Evolutionary conservation across 225 moss, liverwort and hornwort species (phyloP).

Genomic region (Physcomitrellopsis africana): DNA sequence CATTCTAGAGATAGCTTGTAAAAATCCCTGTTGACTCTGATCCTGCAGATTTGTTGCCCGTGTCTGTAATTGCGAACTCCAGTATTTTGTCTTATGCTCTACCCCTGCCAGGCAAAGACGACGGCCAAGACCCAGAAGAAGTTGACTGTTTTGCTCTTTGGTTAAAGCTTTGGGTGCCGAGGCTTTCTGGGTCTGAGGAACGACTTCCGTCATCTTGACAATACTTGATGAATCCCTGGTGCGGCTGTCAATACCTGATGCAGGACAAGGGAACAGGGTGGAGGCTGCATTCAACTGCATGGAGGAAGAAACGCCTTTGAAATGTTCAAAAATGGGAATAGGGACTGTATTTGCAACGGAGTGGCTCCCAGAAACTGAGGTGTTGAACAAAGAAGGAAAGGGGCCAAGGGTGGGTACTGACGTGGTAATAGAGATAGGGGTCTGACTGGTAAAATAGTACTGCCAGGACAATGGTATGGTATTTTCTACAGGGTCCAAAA

Average conservation of each 20-base stretch:
- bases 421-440: constrained; percentile 4
- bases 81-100: constrained; percentile 29
- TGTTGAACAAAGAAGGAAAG: constrained; percentile 13
- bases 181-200: constrained; percentile 25
- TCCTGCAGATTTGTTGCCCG: constrained; percentile 11
- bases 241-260: constrained; percentile 25
- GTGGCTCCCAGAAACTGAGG: not conserved
- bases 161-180: constrained; percentile 29
- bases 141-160: constrained; percentile 36
- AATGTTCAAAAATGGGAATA: constrained; percentile 31
- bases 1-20: constrained; percentile 13
- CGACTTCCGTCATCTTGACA: constrained; percentile 22
- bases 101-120: constrained; percentile 38
- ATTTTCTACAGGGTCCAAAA: constrained; percentile 30
- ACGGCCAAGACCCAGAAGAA: constrained; percentile 40
- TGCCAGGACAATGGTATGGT: constrained; percentile 34
- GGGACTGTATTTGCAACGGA: constrained; percentile 22
- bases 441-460: constrained; percentile 19
- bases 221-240: constrained; percentile 20
- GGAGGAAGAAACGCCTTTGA: constrained; percentile 23
- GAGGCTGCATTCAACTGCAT: constrained; percentile 23
- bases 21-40: constrained; percentile 15
- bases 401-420: constrained; percentile 26
- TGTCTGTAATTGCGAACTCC: not conserved
- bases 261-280: constrained; percentile 32